Conservation (phyloP, 192 early-diverging fungal species). For the Spizellomyces punctatus region DNA sequence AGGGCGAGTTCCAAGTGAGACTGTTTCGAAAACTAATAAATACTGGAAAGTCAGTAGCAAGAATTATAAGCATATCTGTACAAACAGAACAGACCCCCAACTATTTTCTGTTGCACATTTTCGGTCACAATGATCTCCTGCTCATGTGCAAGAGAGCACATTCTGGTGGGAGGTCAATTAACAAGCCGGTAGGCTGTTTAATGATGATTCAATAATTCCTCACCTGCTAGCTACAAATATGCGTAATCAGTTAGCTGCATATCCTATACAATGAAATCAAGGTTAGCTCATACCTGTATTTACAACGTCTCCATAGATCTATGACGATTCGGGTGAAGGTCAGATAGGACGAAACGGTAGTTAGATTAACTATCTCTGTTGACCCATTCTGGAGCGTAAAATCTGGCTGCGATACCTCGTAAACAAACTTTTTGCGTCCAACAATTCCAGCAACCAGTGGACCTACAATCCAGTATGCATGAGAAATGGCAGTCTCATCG, state of each 20-base stretch:
- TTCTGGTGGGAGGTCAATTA: constrained; percentile 20
- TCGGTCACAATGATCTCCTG: constrained; percentile 48
- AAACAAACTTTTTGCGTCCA: constrained; percentile 50
- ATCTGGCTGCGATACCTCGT: constrained; percentile 40
- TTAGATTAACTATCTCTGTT: no score
- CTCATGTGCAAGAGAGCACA: constrained; percentile 37
- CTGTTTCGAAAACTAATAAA: constrained; percentile 29
- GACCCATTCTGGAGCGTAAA: no score
- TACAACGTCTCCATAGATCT: constrained; percentile 56
- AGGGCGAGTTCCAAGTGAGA: constrained; percentile 30
- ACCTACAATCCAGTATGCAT: constrained; percentile 27
- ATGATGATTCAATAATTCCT: not conserved
- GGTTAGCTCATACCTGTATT: constrained; percentile 36
- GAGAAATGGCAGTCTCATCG: not conserved
- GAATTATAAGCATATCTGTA: no score
- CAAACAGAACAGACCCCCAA: not conserved
- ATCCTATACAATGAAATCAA: not conserved
- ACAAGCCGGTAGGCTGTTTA: not conserved
- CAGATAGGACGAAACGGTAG: no score
- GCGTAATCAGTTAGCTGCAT: not conserved
- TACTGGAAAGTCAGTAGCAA: not conserved
- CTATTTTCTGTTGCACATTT: constrained; percentile 22
- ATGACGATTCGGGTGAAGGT: no score
- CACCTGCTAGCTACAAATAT: constrained; percentile 32
- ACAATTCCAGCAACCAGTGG: constrained; percentile 58